phyloP scores from a whole-genome alignment of 2,329 filamentous ascomycete species.

The Alternaria gansuensis region DNA sequence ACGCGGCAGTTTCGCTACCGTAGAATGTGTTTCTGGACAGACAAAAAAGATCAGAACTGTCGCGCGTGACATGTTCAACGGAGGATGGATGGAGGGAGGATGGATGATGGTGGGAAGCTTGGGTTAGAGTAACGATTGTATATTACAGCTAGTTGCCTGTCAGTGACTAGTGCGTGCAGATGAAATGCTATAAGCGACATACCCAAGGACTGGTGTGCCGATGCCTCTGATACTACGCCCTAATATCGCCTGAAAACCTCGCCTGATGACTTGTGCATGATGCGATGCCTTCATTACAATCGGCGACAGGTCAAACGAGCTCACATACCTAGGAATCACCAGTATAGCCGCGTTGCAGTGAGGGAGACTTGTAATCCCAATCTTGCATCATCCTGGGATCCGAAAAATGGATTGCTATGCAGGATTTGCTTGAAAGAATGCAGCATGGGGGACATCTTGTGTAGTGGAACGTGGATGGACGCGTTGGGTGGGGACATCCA shows the following conservation, averaged over 20 bases:
- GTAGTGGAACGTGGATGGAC: constrained; percentile 31
- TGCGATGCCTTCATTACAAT: neutral
- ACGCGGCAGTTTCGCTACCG: constrained; percentile 41
- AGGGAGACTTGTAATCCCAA: neutral
- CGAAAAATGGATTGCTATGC: no score
- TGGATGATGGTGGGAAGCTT: constrained; percentile 53
- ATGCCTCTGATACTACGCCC: constrained; percentile 50
- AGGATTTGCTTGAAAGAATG: neutral
- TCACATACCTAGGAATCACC: neutral
- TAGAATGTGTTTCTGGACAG: constrained; percentile 34
- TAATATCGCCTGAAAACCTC: constrained; percentile 47
- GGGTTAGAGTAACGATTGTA: constrained; percentile 54
- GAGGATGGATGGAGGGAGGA: constrained; percentile 49
- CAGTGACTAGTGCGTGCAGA: neutral
- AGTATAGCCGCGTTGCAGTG: neutral
- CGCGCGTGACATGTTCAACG: constrained; percentile 42
- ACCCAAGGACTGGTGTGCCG: constrained; percentile 54
- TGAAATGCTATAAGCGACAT: constrained; percentile 10
- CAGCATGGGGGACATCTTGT: constrained; percentile 6
- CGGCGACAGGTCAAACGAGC: no score
- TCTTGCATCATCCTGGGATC: neutral
- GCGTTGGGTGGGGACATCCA: neutral
- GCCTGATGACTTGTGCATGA: constrained; percentile 14
- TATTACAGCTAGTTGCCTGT: constrained; percentile 46
- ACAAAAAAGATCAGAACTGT: constrained; percentile 41